Evolutionary conservation across 2,329 filamentous ascomycete species (phyloP).

Genomic region (Clathrospora elynae): DNA sequence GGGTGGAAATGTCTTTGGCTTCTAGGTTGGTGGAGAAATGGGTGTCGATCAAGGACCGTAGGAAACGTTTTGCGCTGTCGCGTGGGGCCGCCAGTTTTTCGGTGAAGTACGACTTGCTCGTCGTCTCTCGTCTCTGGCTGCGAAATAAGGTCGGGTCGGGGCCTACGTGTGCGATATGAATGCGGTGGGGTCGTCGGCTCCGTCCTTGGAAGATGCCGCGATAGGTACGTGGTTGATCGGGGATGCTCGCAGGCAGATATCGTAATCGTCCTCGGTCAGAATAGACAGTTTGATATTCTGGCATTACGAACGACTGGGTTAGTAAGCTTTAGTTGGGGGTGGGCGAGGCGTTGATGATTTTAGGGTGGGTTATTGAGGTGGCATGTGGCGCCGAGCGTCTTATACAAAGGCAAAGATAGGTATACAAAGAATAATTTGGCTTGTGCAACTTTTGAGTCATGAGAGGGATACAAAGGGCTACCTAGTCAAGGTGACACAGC

Average conservation of each 20-base stretch:
- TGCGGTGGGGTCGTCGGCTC: conserved; percentile 60
- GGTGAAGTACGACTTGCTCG: conserved; percentile 44
- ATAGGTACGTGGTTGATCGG: conserved; percentile 38
- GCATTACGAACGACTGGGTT: conserved; percentile 42
- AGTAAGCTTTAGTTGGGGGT: conserved; percentile 32
- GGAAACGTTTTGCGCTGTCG: conserved; percentile 57
- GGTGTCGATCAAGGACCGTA: conserved; percentile 53
- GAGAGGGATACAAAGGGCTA: conserved; percentile 43
- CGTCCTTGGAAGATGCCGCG: conserved; percentile 55
- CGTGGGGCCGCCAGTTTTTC: conserved; percentile 58
- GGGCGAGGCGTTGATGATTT: conserved; percentile 10
- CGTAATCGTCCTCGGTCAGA: conserved; percentile 47
- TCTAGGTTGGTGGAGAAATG: conserved; percentile 35
- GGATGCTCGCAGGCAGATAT: too few relatives aligned
- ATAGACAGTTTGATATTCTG: conserved; percentile 48
- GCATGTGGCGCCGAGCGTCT: conserved; percentile 25
- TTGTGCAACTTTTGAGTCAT: conserved; percentile 41
- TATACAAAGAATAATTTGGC: conserved; percentile 22
- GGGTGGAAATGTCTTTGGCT: conserved; percentile 26
- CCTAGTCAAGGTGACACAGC: conserved; percentile 38
- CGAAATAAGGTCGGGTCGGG: conserved; percentile 47
- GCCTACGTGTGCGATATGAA: conserved; percentile 59
- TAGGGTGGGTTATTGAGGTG: conserved; percentile 8
- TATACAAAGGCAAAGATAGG: conserved; percentile 27
- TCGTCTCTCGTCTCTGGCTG: conserved; percentile 37